Evolutionary conservation across 495 filamentous ascomycete species (phyloP).

Genomic region (Copromyces sp.): DNA sequence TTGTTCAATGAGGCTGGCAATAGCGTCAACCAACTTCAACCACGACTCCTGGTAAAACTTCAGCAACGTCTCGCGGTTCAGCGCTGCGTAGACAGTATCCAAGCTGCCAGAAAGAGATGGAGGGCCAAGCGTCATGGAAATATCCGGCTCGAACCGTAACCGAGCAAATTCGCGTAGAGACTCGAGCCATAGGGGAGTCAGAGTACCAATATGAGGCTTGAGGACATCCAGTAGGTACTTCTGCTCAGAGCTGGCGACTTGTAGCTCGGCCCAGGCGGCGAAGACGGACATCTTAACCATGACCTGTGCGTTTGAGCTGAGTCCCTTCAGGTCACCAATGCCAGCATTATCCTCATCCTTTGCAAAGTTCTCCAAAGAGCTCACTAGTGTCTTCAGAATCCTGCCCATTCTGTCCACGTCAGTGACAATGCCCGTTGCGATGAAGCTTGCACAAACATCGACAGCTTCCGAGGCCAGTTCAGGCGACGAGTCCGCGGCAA

Average conservation of each 20-base stretch:
- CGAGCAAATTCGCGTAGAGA: constrained; percentile 90
- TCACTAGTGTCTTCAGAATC: constrained; percentile 86
- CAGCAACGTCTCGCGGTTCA: constrained; percentile 88
- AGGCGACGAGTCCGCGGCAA: constrained; percentile 89
- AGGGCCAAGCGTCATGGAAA: constrained; percentile 75
- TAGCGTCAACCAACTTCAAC: constrained; percentile 93
- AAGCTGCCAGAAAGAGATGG: constrained; percentile 64
- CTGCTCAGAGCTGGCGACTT: constrained; percentile 91
- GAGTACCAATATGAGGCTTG: constrained; percentile 75
- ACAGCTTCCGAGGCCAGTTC: constrained; percentile 92
- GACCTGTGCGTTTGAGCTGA: constrained; percentile 92
- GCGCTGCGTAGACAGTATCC: constrained; percentile 82
- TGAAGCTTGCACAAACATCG: constrained; percentile 95
- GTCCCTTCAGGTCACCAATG: constrained; percentile 86
- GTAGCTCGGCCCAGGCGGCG: constrained; percentile 97
- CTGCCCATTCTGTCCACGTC: constrained; percentile 97
- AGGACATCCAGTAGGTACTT: constrained; percentile 81
- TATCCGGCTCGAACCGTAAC: constrained; percentile 90
- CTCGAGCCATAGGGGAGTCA: constrained; percentile 89
- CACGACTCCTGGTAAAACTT: constrained; percentile 97
- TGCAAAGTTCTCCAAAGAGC: constrained; percentile 86
- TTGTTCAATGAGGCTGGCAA: constrained; percentile 93
- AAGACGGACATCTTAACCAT: constrained; percentile 98
- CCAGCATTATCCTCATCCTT: constrained; percentile 71
- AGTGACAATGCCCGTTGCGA: constrained; percentile 92